A percentile compares a stretch with the other conserved stretches of the same genome.
phyloP scores from a whole-genome alignment of 441 rosid genomes.

The Gossypium davidsonii region DNA sequence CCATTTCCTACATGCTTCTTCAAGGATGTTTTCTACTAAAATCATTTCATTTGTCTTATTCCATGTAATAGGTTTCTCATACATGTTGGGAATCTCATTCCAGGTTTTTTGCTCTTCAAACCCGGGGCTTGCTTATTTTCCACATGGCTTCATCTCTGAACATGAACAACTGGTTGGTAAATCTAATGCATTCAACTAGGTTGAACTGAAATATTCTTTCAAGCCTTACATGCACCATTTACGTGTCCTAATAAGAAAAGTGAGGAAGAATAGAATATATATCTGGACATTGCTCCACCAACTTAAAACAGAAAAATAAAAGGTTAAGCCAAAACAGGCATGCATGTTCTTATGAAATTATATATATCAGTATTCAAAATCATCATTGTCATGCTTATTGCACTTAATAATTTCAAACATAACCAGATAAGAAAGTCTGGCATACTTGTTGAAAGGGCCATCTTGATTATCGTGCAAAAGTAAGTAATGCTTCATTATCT shows the following conservation, averaged over 20 bases:
- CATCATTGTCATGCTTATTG: not conserved
- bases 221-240: not conserved
- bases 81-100: not conserved
- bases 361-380: not conserved
- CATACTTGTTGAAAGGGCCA: slow-evolving; percentile 70
- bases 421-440: slow-evolving; percentile 19
- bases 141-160: not conserved
- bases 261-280: not conserved
- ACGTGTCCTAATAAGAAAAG: not conserved
- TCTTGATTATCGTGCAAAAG: slow-evolving; percentile 94
- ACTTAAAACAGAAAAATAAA: not conserved
- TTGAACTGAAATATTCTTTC: not conserved
- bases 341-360: not conserved
- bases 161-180: not conserved
- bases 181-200: not conserved
- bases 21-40: not conserved
- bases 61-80: not conserved
- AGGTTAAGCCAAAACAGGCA: not conserved
- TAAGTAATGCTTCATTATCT: slow-evolving; percentile 76
- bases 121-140: not conserved
- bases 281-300: not conserved
- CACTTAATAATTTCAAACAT: slow-evolving; percentile 8
- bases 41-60: not conserved
- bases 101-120: not conserved
- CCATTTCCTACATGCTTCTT: not conserved